Conservation (phyloP, 495 filamentous ascomycete species). For the Margaritispora aquatica region DNA sequence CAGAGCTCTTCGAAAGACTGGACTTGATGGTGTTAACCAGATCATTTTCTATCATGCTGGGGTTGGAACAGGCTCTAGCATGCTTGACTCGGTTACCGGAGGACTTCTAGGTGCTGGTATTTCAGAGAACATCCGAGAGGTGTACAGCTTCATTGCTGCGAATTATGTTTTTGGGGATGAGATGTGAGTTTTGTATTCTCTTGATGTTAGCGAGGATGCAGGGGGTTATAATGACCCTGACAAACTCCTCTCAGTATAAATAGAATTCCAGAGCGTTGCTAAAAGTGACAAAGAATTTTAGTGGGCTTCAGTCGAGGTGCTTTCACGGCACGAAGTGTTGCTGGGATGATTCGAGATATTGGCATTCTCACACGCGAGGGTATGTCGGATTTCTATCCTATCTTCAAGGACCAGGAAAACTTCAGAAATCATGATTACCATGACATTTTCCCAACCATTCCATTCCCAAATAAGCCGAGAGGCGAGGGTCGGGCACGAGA, state of each 20-base stretch:
- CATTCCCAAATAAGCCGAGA: slow-evolving; percentile 16
- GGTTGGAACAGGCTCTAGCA: slow-evolving; percentile 30
- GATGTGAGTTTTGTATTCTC: slow-evolving; percentile 30
- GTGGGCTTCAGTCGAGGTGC: slow-evolving; percentile 70
- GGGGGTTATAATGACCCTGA: not conserved
- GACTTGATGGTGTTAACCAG: slow-evolving; percentile 29
- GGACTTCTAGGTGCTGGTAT: slow-evolving; percentile 21
- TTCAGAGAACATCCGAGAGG: slow-evolving; percentile 53
- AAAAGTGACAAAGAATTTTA: slow-evolving; percentile 34
- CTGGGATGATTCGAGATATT: slow-evolving; percentile 33
- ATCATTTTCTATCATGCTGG: slow-evolving; percentile 49
- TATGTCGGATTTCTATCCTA: slow-evolving; percentile 55
- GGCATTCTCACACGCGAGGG: slow-evolving; percentile 60
- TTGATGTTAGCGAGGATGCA: not conserved
- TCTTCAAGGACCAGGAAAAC: slow-evolving; percentile 60
- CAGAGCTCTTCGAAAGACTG: slow-evolving; percentile 28
- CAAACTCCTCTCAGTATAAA: not conserved
- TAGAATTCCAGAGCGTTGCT: not conserved
- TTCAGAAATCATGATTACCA: slow-evolving; percentile 23
- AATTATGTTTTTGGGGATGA: slow-evolving; percentile 67
- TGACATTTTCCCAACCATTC: slow-evolving; percentile 20
- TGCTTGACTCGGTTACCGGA: slow-evolving; percentile 15
- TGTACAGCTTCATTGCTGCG: slow-evolving; percentile 59
- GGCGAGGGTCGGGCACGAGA: slow-evolving; percentile 8
- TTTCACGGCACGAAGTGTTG: slow-evolving; percentile 60